Base-by-base conservation (phyloP, 108 stramenopile species). In the Nitzschia palea region DNA sequence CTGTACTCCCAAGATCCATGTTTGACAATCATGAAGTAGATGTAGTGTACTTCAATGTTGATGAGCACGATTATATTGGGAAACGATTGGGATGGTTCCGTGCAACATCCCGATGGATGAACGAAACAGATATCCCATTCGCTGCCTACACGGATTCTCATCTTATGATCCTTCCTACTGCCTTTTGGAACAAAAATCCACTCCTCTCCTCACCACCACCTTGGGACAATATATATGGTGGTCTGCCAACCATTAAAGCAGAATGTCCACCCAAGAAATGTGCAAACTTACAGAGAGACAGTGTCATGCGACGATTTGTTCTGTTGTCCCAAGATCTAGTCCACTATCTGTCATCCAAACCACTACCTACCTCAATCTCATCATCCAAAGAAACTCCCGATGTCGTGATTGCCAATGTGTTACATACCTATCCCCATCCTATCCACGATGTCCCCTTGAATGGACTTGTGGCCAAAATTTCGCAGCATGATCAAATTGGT, bases 241-340 rank as follows among this genome's bases (percentile, higher is more conserved):
- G 62, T 0, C 20, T 47, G 28, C 45, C 29, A 31, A 50, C 4
- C 9, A 12, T 25, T 2, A 47, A 48, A 22, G 18, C 17, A 14
- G 29, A 48, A 8, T 63, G 62, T 25, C 27, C 3, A 0, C 12
- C 28, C 6, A 63, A 28, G 8, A 63, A 50, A n/a, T 63, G 62
- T 50, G 14, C 47, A 8, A 29, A 20, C 17, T 36, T 63, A 14
- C 12, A 48, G 2, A 42, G 62, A 1, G 30, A 47, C 18, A 43
- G 25, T 22, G 45, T 63, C 12, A 63, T 63, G 62, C 44, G 62
- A 33, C 62, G 62, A n/a, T 63, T 47, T 29, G 62, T 63, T 17
- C 17, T 47, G 1, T 22, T 63, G 10, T 63, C 62, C 27, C 12
- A 14, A 22, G 59, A 60, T 23, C 33, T 60, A n/a, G 37, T 43